phyloP scores from a whole-genome alignment of 306 rosid genomes.

The Acacia acuminata region DNA sequence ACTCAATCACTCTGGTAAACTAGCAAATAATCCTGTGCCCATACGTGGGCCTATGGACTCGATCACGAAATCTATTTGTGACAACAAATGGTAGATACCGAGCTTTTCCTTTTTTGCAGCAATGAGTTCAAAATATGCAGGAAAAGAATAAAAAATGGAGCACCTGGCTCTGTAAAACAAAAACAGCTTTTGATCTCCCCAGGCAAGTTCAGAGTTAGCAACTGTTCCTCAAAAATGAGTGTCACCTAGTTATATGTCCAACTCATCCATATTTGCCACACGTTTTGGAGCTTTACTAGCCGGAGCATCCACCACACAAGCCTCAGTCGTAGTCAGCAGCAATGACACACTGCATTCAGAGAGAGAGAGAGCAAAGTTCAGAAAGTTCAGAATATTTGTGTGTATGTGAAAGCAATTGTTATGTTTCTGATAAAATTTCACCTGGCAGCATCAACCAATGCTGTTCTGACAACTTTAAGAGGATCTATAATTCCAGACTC shows the following conservation, averaged over 20 bases:
- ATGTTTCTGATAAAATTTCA: slow-evolving; percentile 30
- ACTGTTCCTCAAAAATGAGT: slow-evolving; percentile 16
- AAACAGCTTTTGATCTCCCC: slow-evolving; percentile 5
- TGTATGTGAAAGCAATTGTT: not conserved
- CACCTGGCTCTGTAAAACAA: slow-evolving; percentile 6
- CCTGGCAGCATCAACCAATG: slow-evolving; percentile 94
- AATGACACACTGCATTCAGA: slow-evolving; percentile 64
- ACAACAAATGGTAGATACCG: not conserved
- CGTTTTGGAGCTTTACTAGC: slow-evolving; percentile 64
- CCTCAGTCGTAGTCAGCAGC: slow-evolving; percentile 87
- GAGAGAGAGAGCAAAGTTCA: not conserved
- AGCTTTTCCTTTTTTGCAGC: not conserved
- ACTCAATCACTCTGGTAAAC: not conserved
- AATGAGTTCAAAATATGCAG: not conserved
- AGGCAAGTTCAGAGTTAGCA: not conserved
- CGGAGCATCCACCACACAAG: slow-evolving; percentile 56
- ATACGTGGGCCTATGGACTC: not conserved
- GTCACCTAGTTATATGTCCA: slow-evolving; percentile 42
- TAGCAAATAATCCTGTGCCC: too few species aligned
- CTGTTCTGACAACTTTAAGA: slow-evolving; percentile 88
- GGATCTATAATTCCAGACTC: slow-evolving; percentile 91
- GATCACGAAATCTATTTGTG: not conserved
- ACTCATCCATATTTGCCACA: slow-evolving; percentile 70
- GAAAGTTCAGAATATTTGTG: not conserved
- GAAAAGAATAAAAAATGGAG: not conserved